Conservation (phyloP, 371 early-diverging fungal species). For the Basidiobolus meristosporus region DNA sequence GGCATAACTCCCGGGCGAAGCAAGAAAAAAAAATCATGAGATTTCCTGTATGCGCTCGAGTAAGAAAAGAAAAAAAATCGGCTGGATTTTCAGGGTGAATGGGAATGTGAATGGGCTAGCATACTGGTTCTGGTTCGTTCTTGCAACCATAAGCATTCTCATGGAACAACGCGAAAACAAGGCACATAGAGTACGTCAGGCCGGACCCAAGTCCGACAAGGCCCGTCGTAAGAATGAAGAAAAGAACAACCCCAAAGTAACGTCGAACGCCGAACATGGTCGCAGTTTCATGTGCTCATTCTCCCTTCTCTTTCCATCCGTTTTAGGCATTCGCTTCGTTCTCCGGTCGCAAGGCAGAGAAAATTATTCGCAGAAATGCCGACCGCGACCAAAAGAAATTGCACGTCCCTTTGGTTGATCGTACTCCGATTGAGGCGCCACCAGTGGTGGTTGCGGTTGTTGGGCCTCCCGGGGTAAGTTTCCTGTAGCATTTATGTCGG, state of each 20-base stretch:
- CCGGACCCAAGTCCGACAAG: constrained; percentile 73
- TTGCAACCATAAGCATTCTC: not conserved
- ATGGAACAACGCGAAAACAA: constrained; percentile 51
- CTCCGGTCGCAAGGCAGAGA: constrained; percentile 57
- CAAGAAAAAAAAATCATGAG: too few relatives aligned
- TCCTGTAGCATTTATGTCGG: too few relatives aligned
- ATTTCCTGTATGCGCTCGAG: too few relatives aligned
- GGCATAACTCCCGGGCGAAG: too few relatives aligned
- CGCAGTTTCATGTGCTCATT: not conserved
- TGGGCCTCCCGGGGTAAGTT: constrained; percentile 79
- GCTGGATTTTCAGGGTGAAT: too few relatives aligned
- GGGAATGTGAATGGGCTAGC: too few relatives aligned
- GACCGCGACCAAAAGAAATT: constrained; percentile 80
- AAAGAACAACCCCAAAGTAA: constrained; percentile 77
- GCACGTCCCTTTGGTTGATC: constrained; percentile 90
- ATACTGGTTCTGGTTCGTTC: too few relatives aligned
- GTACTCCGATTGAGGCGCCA: constrained; percentile 78
- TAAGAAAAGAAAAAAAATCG: too few relatives aligned
- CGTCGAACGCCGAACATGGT: not conserved
- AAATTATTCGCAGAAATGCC: constrained; percentile 58
- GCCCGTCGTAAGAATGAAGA: constrained; percentile 49
- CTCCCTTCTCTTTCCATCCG: not conserved
- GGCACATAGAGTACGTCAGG: constrained; percentile 61
- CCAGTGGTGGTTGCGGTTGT: constrained; percentile 89
- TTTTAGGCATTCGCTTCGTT: constrained; percentile 65